Conservation (phyloP, 192 early-diverging fungal genomes). For the Rhizoclosmatium globosum region DNA sequence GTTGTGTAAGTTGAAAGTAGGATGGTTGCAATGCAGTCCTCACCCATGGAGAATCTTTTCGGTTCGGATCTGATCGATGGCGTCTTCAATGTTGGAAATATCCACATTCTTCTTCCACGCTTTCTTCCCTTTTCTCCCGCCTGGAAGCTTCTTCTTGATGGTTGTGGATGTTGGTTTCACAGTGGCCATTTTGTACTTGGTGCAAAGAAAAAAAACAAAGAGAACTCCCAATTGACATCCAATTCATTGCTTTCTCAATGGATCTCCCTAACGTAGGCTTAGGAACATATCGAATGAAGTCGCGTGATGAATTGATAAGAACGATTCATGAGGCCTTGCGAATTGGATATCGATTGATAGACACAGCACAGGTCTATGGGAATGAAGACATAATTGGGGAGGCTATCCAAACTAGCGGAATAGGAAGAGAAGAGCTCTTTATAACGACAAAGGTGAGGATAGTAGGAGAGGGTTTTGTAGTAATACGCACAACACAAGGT, state of each 20-base stretch:
- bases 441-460: slow-evolving; percentile 51
- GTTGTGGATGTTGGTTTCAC: slow-evolving; percentile 9
- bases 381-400: slow-evolving; percentile 45
- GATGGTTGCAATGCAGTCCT: slow-evolving; percentile 22
- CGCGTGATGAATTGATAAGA: not conserved
- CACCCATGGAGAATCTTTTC: slow-evolving; percentile 82
- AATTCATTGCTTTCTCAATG: slow-evolving; percentile 11
- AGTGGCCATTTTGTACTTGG: not conserved
- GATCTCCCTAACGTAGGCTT: slow-evolving; percentile 6
- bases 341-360: slow-evolving; percentile 27
- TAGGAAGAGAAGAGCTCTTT: slow-evolving; percentile 45
- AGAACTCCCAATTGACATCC: slow-evolving; percentile 5
- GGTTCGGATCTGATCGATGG: slow-evolving; percentile 64
- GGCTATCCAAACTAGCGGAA: not conserved
- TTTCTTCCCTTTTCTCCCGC: slow-evolving; percentile 88
- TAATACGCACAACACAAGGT: slow-evolving; percentile 11
- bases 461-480: not conserved
- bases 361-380: slow-evolving; percentile 41
- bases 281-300: slow-evolving; percentile 15
- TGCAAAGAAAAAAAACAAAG: slow-evolving; percentile 28
- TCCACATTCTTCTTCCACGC: slow-evolving; percentile 95
- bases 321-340: not conserved
- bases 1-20: slow-evolving; percentile 37
- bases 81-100: slow-evolving; percentile 77
- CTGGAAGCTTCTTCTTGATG: slow-evolving; percentile 61